Percentiles rank a stretch among this genome's conserved stretches.
Conservation (phyloP, 768 basidiomycete species). For the Collybiopsis luxurians region DNA sequence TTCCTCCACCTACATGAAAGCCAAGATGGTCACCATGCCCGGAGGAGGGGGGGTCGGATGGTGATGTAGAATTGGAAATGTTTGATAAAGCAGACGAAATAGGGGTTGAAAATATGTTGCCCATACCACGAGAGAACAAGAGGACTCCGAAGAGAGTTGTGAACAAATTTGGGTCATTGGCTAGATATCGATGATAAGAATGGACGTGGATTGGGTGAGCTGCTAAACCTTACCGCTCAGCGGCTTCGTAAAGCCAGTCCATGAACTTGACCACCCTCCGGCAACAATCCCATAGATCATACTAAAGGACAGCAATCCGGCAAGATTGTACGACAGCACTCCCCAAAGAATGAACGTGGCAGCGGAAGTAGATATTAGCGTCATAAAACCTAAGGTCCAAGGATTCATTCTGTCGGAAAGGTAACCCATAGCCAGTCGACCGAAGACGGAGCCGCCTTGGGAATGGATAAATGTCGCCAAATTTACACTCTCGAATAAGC, state of each 20-base stretch:
- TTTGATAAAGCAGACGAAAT: slow-evolving; percentile 1
- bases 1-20: slow-evolving; percentile 19
- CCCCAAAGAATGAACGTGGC: slow-evolving; percentile 31
- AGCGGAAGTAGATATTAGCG: slow-evolving; percentile 18
- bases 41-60: too few species aligned
- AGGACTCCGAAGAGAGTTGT: slow-evolving; percentile 18
- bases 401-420: slow-evolving; percentile 22
- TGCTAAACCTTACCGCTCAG: slow-evolving; percentile 2
- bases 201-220: not conserved
- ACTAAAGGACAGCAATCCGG: slow-evolving; percentile 24
- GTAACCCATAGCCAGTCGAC: slow-evolving; percentile 21
- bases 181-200: not conserved
- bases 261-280: slow-evolving; percentile 28
- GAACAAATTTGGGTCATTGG: slow-evolving; percentile 14
- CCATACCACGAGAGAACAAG: slow-evolving; percentile 19
- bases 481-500: too few species aligned
- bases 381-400: slow-evolving; percentile 19
- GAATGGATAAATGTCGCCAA: slow-evolving; percentile 1
- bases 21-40: too few species aligned
- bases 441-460: slow-evolving; percentile 16
- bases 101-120: slow-evolving; percentile 20
- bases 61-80: not conserved
- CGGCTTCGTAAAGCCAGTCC: slow-evolving; percentile 23
- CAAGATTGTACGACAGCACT: slow-evolving; percentile 17
- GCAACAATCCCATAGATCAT: slow-evolving; percentile 26